Conservation (phyloP, 1,284 basidiomycete genomes). For the Peniophora sp. region DNA sequence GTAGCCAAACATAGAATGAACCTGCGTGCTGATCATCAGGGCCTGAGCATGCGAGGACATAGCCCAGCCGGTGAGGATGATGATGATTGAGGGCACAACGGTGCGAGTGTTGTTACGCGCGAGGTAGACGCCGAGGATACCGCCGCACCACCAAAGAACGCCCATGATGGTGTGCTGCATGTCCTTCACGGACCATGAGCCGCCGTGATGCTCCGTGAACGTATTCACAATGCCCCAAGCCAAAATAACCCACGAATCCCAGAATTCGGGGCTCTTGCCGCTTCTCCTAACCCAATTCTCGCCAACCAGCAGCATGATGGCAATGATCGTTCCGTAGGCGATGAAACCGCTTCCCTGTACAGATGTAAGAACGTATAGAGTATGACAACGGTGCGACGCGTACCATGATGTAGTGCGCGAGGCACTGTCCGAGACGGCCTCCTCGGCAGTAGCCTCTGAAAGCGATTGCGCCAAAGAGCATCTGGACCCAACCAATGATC, state of each 20-base stretch:
- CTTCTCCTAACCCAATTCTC: constrained; percentile 74
- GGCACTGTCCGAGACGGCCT: constrained; percentile 70
- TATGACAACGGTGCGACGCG: constrained; percentile 8
- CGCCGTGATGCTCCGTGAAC: constrained; percentile 86
- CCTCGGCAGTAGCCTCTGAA: constrained; percentile 67
- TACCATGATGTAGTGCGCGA: constrained; percentile 88
- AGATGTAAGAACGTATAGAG: background rate
- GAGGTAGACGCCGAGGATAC: constrained; percentile 81
- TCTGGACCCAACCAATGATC: constrained; percentile 83
- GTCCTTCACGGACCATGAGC: constrained; percentile 82
- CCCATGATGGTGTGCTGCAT: constrained; percentile 81
- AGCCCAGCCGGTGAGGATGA: constrained; percentile 89
- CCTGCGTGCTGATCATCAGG: constrained; percentile 80
- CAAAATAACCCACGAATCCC: constrained; percentile 86
- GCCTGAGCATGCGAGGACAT: constrained; percentile 90
- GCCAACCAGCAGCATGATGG: constrained; percentile 77
- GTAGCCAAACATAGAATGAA: constrained; percentile 80
- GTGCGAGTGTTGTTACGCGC: constrained; percentile 80
- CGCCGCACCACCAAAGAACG: constrained; percentile 81
- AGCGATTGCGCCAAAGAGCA: constrained; percentile 65
- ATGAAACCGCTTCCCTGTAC: constrained; percentile 73
- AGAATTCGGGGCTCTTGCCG: constrained; percentile 79
- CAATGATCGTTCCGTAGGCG: constrained; percentile 80
- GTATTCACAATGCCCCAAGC: constrained; percentile 88
- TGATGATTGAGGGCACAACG: constrained; percentile 77